Evolutionary conservation across 495 filamentous ascomycete species (phyloP).

Genomic region (Trichoderma reesei): DNA sequence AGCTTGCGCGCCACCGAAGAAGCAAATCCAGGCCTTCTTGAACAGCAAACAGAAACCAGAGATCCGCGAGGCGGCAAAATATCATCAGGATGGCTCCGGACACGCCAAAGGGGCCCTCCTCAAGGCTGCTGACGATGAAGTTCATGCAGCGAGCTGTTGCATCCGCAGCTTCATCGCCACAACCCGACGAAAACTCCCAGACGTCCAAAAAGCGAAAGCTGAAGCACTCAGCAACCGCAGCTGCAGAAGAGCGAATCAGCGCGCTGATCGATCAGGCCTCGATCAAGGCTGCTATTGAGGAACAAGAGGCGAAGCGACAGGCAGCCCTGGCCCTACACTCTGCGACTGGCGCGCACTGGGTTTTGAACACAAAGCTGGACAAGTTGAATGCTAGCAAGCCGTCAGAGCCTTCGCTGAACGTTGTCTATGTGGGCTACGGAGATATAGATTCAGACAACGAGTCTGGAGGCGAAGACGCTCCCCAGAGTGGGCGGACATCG

Average conservation of each 20-base stretch:
- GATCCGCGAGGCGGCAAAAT: neutral
- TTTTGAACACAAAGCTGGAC: constrained; percentile 40
- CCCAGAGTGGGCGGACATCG: neutral
- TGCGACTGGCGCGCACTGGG: constrained; percentile 80
- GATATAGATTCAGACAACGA: constrained; percentile 34
- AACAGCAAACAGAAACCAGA: neutral
- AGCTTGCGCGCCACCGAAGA: neutral
- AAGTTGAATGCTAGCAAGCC: constrained; percentile 13
- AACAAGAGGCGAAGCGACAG: constrained; percentile 64
- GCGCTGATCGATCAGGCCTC: constrained; percentile 35
- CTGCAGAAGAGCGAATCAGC: constrained; percentile 13
- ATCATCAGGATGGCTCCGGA: constrained; percentile 17
- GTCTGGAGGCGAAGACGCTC: constrained; percentile 23
- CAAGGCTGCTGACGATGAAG: constrained; percentile 89
- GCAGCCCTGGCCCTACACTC: constrained; percentile 61
- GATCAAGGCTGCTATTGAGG: constrained; percentile 59
- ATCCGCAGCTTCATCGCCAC: constrained; percentile 34
- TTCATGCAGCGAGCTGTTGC: constrained; percentile 94
- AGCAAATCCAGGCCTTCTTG: neutral
- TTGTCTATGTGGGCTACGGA: constrained; percentile 40
- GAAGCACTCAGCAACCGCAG: constrained; percentile 11
- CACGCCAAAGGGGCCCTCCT: constrained; percentile 69
- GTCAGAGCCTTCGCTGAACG: constrained; percentile 25
- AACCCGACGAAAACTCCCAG: constrained; percentile 26
- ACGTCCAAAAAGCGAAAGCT: constrained; percentile 47